Evolutionary conservation across 1,284 basidiomycete genomes (phyloP).

Genomic region (Schizophyllum amplum): DNA sequence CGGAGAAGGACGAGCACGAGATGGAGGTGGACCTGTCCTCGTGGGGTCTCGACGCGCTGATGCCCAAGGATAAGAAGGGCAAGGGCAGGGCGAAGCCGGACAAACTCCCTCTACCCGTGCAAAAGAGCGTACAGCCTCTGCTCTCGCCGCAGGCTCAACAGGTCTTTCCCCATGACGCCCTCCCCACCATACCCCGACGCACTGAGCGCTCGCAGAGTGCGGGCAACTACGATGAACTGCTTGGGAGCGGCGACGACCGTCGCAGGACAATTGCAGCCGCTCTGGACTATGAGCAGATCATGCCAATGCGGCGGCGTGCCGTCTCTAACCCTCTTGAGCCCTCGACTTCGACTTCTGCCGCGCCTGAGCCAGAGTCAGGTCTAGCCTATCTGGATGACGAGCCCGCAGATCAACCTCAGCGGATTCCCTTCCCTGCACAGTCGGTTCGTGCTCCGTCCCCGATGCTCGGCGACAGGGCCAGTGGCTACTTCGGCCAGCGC

Average conservation of each 20-base stretch:
- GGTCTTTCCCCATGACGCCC: constrained; percentile 26
- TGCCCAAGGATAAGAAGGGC: constrained; percentile 53
- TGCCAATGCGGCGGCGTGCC: constrained; percentile 26
- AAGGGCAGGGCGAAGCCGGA: constrained; percentile 41
- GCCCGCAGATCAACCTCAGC: constrained; percentile 19
- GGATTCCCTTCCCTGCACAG: constrained; percentile 55
- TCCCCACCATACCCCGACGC: constrained; percentile 26
- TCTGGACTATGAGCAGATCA: constrained; percentile 41
- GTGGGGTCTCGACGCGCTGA: constrained; percentile 73
- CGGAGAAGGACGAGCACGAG: constrained; percentile 41
- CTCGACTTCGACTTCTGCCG: constrained; percentile 14
- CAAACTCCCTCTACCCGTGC: constrained; percentile 41
- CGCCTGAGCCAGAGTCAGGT: background rate
- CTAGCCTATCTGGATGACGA: background rate
- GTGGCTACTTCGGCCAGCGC: constrained; percentile 9
- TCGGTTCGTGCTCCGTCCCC: constrained; percentile 49
- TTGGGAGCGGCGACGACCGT: constrained; percentile 32
- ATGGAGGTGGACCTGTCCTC: constrained; percentile 74
- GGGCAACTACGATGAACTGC: constrained; percentile 43
- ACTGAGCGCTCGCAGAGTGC: constrained; percentile 55
- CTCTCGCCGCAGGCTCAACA: constrained; percentile 24
- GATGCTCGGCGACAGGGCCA: constrained; percentile 24
- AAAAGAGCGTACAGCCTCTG: constrained; percentile 21
- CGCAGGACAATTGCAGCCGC: constrained; percentile 45
- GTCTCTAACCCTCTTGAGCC: constrained; percentile 13